Evolutionary conservation across 371 early-diverging fungal species (phyloP).

Genomic region (Conidiobolus incongruus): DNA sequence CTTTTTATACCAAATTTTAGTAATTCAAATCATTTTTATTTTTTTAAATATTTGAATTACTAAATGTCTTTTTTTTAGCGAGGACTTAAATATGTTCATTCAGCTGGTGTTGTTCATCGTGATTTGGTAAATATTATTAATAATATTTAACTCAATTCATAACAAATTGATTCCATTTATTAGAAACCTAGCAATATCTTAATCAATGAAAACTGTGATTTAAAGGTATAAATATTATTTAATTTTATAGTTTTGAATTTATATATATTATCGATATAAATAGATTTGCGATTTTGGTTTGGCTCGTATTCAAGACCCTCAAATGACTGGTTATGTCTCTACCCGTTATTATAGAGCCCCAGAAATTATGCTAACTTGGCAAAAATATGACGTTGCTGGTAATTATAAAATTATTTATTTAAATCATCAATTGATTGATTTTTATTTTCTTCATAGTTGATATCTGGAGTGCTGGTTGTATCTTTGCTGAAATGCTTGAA

Average conservation of each 20-base stretch:
- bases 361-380: constrained; percentile 97
- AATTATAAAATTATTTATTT: too few relatives aligned
- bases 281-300: constrained; percentile 93
- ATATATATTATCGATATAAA: constrained; percentile 7
- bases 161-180: too few relatives aligned
- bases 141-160: too few relatives aligned
- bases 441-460: constrained; percentile 37
- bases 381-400: constrained; percentile 85
- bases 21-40: constrained; percentile 9
- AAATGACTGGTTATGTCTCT: constrained; percentile 91
- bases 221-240: too few relatives aligned
- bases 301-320: constrained; percentile 77
- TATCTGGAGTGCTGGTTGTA: constrained; percentile 99
- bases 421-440: constrained; percentile 2
- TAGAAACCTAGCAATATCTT: constrained; percentile 89
- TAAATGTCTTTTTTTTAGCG: constrained; percentile 25
- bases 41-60: constrained; percentile 1
- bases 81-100: constrained; percentile 81
- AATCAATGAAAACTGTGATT: constrained; percentile 86
- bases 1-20: constrained; percentile 85
- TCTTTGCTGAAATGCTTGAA: constrained; percentile 93
- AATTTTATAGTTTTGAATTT: constrained; percentile 28
- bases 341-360: constrained; percentile 97
- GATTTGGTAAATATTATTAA: constrained; percentile 38
- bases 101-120: constrained; percentile 85